A percentile compares a stretch with the other conserved stretches of the same genome.
Conservation (phyloP, 768 basidiomycete genomes). For the Phlegmacium glaucopus region DNA sequence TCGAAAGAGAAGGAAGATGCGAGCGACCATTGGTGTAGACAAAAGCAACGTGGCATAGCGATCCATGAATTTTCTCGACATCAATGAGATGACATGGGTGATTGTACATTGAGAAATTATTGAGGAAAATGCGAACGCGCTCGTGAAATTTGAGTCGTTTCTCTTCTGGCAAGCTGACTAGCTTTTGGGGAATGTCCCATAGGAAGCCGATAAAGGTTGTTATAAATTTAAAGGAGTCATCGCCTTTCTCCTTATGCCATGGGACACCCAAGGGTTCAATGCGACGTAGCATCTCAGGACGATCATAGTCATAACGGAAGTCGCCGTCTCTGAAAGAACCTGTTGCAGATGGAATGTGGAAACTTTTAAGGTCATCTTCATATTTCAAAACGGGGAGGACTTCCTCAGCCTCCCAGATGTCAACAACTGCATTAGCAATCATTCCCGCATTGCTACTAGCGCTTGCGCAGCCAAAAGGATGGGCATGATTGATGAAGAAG, state of each 20-base stretch:
- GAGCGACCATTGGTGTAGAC: constrained; percentile 19
- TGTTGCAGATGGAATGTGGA: constrained; percentile 15
- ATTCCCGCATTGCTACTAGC: constrained; percentile 28
- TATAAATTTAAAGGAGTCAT: constrained; percentile 13
- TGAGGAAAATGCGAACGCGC: constrained; percentile 11
- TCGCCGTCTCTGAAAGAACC: constrained; percentile 4
- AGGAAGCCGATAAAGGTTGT: constrained; percentile 30
- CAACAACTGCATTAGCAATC: constrained; percentile 23
- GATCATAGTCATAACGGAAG: constrained; percentile 19
- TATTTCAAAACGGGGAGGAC: constrained; percentile 19
- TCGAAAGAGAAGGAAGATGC: constrained; percentile 20
- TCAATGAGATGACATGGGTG: too few species aligned
- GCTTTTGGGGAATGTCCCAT: constrained; percentile 25
- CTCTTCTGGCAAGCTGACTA: constrained; percentile 25
- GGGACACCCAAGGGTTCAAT: constrained; percentile 21
- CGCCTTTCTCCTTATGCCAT: constrained; percentile 27
- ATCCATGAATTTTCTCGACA: too few species aligned
- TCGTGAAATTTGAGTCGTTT: constrained; percentile 27
- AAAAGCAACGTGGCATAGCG: constrained; percentile 8
- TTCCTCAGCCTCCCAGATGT: constrained; percentile 23
- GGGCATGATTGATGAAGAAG: too few species aligned
- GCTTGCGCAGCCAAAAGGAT: too few species aligned
- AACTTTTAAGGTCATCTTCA: constrained; percentile 22
- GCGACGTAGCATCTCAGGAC: constrained; percentile 2
- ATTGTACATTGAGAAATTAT: not conserved